Evolutionary conservation across 495 filamentous ascomycete species (phyloP).

Genomic region (Daldinia bambusicola): DNA sequence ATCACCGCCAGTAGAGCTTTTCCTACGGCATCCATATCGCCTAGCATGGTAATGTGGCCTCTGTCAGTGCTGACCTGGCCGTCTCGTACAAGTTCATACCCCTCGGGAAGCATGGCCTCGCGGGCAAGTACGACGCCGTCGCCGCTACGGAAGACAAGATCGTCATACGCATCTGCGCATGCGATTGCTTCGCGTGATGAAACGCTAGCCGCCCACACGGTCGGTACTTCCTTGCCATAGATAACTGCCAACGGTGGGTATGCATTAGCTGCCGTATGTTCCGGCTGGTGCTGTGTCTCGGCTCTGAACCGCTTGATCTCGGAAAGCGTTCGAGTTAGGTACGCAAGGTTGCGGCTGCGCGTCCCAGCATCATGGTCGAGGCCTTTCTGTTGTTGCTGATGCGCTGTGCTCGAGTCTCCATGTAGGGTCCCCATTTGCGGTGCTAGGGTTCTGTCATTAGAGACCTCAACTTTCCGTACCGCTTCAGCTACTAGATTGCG

Average conservation of each 20-base stretch:
- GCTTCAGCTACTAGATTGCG: slow-evolving; percentile 44
- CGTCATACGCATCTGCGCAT: slow-evolving; percentile 82
- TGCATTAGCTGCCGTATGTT: slow-evolving; percentile 68
- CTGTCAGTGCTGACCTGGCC: slow-evolving; percentile 82
- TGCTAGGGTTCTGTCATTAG: slow-evolving; percentile 58
- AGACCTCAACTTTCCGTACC: slow-evolving; percentile 41
- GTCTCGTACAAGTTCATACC: slow-evolving; percentile 75
- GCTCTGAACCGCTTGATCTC: slow-evolving; percentile 77
- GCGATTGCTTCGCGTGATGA: slow-evolving; percentile 70
- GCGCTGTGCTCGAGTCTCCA: slow-evolving; percentile 50
- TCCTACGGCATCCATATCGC: slow-evolving; percentile 85
- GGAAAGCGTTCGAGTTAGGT: slow-evolving; percentile 80
- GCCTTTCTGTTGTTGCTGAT: slow-evolving; percentile 56
- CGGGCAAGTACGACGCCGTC: slow-evolving; percentile 90
- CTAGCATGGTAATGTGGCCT: slow-evolving; percentile 86
- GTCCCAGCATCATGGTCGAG: slow-evolving; percentile 59
- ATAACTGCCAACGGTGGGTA: slow-evolving; percentile 90
- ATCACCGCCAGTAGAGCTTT: slow-evolving; percentile 74
- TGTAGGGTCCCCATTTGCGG: slow-evolving; percentile 60
- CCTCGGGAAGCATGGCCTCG: slow-evolving; percentile 85
- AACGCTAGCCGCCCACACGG: slow-evolving; percentile 82
- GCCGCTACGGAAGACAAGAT: slow-evolving; percentile 84
- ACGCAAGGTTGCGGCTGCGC: slow-evolving; percentile 62
- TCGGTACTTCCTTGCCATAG: slow-evolving; percentile 88
- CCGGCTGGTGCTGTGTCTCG: slow-evolving; percentile 69